Conservation (phyloP, 148 eudicot genomes). For the Rhododendron vialii region DNA sequence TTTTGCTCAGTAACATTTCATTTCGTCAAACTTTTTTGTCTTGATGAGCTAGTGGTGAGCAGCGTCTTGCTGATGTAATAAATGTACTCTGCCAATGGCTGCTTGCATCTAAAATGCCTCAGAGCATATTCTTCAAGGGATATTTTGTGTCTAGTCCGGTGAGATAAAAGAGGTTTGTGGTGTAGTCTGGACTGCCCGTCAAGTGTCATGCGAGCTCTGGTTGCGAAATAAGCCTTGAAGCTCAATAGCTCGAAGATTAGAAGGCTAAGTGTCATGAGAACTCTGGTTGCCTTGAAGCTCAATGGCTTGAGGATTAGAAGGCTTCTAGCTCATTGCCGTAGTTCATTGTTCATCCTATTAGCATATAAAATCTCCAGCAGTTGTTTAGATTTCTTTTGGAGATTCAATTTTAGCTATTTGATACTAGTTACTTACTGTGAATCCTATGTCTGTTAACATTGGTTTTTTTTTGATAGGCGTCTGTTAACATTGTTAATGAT, state of each 20-base stretch:
- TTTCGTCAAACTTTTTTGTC: not conserved
- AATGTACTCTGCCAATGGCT: not conserved
- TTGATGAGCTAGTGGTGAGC: not conserved
- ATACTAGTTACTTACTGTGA: not conserved
- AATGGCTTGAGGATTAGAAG: not conserved
- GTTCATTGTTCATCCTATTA: not conserved
- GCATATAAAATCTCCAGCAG: not conserved
- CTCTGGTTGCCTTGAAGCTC: not conserved
- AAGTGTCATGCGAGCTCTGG: not conserved
- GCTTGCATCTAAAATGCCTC: not conserved
- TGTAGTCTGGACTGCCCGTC: not conserved
- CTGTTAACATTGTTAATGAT: not conserved
- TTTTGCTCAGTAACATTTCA: not conserved
- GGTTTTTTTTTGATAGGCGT: too few relatives aligned
- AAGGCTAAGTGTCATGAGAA: not conserved
- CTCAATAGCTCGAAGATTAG: not conserved
- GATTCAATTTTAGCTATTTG: not conserved
- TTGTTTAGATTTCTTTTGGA: not conserved
- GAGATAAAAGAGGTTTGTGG: conserved; percentile 4
- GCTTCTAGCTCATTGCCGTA: not conserved
- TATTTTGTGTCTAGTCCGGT: not conserved
- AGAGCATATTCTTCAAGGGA: not conserved
- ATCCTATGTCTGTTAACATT: not conserved
- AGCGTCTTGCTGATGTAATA: not conserved
- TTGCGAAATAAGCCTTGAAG: not conserved